These are phyloP conservation scores for Chlamydomonas urium DNA, from an alignment of 139 green algal species.

Conservation along the genomic window DNA sequence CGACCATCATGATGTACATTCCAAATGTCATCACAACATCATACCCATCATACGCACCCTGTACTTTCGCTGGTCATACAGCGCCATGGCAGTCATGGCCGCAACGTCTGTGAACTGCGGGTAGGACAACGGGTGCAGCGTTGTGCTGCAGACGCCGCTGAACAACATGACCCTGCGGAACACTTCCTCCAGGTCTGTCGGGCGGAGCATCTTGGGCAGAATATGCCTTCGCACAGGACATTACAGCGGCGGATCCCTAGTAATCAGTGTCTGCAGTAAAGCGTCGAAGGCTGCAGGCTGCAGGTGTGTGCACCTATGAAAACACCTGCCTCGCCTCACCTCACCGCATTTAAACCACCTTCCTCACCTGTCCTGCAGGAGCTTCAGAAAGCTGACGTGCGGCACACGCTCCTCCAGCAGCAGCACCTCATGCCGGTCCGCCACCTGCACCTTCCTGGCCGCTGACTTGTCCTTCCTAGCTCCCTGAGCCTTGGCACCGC, in stretches of 20 bases:
- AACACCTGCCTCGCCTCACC: not conserved
- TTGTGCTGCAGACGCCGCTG: not conserved
- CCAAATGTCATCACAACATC: too few species aligned
- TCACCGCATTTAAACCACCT: not conserved
- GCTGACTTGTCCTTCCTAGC: too few species aligned
- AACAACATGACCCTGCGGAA: constrained; percentile 32
- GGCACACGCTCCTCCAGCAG: not conserved
- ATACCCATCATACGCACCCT: too few species aligned
- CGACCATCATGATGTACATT: too few species aligned
- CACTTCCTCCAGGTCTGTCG: constrained; percentile 41
- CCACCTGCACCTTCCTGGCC: too few species aligned
- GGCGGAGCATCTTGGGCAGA: constrained; percentile 41
- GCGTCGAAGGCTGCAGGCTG: too few species aligned
- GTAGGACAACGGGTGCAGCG: constrained; percentile 6
- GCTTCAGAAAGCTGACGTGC: constrained; percentile 10
- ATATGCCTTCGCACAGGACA: too few species aligned
- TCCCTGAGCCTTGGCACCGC: too few species aligned
- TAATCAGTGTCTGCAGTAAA: not conserved
- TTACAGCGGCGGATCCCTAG: too few species aligned
- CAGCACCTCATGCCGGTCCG: too few species aligned
- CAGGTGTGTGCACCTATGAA: too few species aligned
- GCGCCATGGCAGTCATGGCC: constrained; percentile 28
- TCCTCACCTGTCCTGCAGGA: constrained; percentile 20
- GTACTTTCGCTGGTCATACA: constrained; percentile 40
- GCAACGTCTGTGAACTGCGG: constrained; percentile 36